phyloP scores from a whole-genome alignment of 1,139 yeast species.

The Geotrichum siamense region DNA sequence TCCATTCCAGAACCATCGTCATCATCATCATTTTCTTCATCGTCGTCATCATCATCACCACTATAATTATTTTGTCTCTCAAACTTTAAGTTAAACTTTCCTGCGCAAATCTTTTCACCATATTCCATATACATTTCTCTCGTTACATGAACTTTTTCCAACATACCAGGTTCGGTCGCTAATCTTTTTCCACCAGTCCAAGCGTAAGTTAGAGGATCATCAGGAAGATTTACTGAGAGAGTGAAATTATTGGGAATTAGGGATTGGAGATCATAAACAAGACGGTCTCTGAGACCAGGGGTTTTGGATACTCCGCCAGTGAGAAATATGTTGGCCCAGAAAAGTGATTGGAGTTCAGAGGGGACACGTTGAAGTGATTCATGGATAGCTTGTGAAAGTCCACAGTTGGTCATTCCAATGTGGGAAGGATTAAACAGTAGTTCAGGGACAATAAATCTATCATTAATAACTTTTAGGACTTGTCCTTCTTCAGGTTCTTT shows the following conservation, averaged over 20 bases:
- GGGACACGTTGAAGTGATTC: constrained; percentile 69
- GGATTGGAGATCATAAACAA: constrained; percentile 36
- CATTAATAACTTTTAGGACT: constrained; percentile 63
- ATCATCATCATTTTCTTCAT: constrained; percentile 8
- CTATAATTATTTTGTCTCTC: too few species aligned
- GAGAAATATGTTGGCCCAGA: constrained; percentile 70
- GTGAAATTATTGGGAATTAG: constrained; percentile 31
- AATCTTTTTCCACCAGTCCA: constrained; percentile 55
- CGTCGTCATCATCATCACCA: constrained; percentile 1
- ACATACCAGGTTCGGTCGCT: constrained; percentile 43
- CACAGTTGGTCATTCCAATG: constrained; percentile 68
- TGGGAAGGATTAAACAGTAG: constrained; percentile 80
- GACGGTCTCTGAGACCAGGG: constrained; percentile 57
- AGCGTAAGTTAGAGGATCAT: constrained; percentile 42
- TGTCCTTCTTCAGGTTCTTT: constrained; percentile 49
- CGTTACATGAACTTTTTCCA: constrained; percentile 54
- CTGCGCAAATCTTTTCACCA: constrained; percentile 45
- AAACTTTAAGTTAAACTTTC: constrained; percentile 19
- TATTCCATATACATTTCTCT: constrained; percentile 78
- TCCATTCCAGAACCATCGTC: too few species aligned
- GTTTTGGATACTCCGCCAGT: constrained; percentile 79
- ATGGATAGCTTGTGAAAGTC: constrained; percentile 62
- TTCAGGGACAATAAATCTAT: constrained; percentile 83
- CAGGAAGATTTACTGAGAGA: constrained; percentile 45
- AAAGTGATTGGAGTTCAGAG: constrained; percentile 62